These are phyloP conservation scores for Vitis hybrid DNA, from an alignment of 177 flowering plant species.

Conservation along the genomic window DNA sequence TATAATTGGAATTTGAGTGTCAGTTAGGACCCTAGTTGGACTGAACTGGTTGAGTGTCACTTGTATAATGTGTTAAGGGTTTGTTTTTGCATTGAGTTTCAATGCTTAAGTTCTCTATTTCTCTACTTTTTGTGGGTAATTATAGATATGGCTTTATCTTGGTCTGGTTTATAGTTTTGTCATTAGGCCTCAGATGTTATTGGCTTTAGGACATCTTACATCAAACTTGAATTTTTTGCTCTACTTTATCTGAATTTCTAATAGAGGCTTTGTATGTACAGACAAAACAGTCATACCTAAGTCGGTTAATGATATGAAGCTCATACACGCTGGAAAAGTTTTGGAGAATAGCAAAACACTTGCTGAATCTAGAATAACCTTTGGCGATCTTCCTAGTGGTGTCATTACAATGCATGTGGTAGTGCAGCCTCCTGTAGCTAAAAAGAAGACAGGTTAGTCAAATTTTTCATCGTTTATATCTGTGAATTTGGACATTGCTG, in stretches of 20 bases:
- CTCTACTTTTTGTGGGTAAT: neutral
- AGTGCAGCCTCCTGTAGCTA: constrained; percentile 47
- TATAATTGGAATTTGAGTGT: neutral
- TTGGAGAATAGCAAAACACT: constrained; percentile 62
- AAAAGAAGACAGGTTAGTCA: constrained; percentile 37
- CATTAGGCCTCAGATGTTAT: too few relatives aligned
- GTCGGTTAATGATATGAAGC: constrained; percentile 49
- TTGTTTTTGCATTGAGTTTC: neutral
- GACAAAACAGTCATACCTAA: constrained; percentile 51
- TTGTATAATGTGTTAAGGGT: neutral
- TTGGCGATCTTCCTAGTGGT: constrained; percentile 46
- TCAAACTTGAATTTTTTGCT: too few relatives aligned
- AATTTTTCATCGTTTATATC: neutral
- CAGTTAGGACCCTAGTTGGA: neutral
- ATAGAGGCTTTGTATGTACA: constrained; percentile 17
- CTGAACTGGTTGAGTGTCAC: neutral
- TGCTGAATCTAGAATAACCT: constrained; percentile 42
- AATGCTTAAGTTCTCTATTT: neutral
- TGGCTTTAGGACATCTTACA: too few relatives aligned
- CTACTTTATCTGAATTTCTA: neutral
- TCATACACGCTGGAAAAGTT: constrained; percentile 57
- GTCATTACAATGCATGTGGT: constrained; percentile 69
- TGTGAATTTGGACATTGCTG: neutral
- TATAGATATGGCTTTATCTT: neutral
- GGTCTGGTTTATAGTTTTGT: neutral